Conservation (phyloP, 164 flowering plant genomes). For the Liquidambar formosana region DNA sequence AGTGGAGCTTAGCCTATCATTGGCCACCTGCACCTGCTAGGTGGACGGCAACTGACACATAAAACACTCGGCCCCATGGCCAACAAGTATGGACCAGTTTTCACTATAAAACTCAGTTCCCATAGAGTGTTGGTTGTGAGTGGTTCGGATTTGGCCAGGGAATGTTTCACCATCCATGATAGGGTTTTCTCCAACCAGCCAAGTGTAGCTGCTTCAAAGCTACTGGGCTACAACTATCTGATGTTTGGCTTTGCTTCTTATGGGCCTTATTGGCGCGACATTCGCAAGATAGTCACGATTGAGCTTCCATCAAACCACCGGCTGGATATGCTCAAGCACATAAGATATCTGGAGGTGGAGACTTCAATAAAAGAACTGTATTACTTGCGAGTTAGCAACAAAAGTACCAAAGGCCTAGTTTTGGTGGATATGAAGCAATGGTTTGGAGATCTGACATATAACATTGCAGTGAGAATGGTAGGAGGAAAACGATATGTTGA, state of each 20-base stretch:
- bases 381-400: background rate
- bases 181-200: slow-evolving; percentile 8
- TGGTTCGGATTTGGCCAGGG: slow-evolving; percentile 11
- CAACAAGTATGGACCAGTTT: slow-evolving; percentile 20
- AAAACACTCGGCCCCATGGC: slow-evolving; percentile 14
- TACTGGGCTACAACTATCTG: slow-evolving; percentile 12
- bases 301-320: slow-evolving; percentile 21
- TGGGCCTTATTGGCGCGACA: slow-evolving; percentile 21
- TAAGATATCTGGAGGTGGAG: background rate
- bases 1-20: slow-evolving; percentile 23
- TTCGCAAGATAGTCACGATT: slow-evolving; percentile 15
- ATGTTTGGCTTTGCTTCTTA: slow-evolving; percentile 25
- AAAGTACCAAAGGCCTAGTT: background rate
- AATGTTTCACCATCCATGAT: slow-evolving; percentile 16
- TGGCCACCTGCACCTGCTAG: slow-evolving; percentile 20
- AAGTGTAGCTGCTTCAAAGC: background rate
- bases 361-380: background rate
- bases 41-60: slow-evolving; percentile 4
- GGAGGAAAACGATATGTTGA: slow-evolving; percentile 21
- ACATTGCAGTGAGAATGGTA: slow-evolving; percentile 19
- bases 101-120: slow-evolving; percentile 6
- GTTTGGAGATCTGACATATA: slow-evolving; percentile 22
- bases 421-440: slow-evolving; percentile 24
- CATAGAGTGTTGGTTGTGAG: slow-evolving; percentile 10
- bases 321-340: background rate